Evolutionary conservation across 2,329 filamentous ascomycete species (phyloP), one percentile per base, ranked within the genome.

Genomic region (Trichoderma oligosporum): DNA sequence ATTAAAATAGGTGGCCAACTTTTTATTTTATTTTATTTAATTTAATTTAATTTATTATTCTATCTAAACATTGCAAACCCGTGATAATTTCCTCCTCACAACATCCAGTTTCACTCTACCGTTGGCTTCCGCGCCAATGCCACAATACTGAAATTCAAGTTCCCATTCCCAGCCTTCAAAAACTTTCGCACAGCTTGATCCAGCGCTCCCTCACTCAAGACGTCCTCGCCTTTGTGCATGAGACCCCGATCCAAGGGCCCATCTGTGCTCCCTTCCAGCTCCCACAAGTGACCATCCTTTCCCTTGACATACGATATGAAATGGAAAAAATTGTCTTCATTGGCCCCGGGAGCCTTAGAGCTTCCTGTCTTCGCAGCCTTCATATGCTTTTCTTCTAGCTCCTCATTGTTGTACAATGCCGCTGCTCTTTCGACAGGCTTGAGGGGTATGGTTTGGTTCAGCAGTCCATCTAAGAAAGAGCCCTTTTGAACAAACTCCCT

Each of bases 301-400:
- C 75, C 76, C 72, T 87, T 91, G 47, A 92, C 85, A 68, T 92
- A 94, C 39, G 87, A 88, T 36, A 95, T 86, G 66, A 91, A 95
- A 70, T 95, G 90, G 61, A 90, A 76, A 42, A 88, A 87, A 1
- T 84, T 76, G 27, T 78, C 76, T 45, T 82, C 83, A 11, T 85
- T 80, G 9, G 84, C 82, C 16, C 74, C 67, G 1, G 87, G 87
- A 1, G 87, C 81, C 12, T 70, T 70, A 0, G 87, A 89, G 67
- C 90, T 87, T 1, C 91, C 91, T 38, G 77, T 71, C 2, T 74
- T 74, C 4, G 87, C 90, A 4, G 88, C 89, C 53, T 80, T 79
- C 64, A 85, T 84, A 71, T 94, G 89, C 1, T 88, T 88, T 47
- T 77, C 80, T 71, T 93, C 89, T 57, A 95, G 77, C 33, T 81